A percentile compares a stretch with the other conserved stretches of the same genome.
Conservation (phyloP, 768 basidiomycete species). For the Tephrocybe sp. region DNA sequence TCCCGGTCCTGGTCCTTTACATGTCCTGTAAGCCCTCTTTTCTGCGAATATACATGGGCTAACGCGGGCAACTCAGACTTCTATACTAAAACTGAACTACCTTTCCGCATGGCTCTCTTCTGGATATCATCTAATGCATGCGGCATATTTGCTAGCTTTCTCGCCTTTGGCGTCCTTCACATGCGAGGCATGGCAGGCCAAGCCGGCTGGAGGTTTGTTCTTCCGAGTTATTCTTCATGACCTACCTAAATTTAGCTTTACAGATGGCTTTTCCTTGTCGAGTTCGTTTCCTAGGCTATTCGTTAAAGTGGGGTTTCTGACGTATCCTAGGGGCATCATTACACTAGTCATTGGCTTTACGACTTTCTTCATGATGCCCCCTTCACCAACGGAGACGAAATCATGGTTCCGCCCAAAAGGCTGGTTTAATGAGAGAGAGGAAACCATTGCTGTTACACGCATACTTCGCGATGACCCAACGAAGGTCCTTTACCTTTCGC, state of each 20-base stretch:
- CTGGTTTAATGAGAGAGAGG: slow-evolving; percentile 66
- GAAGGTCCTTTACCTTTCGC: slow-evolving; percentile 35
- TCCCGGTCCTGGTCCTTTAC: slow-evolving; percentile 60
- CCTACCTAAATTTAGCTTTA: background rate
- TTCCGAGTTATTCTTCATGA: background rate
- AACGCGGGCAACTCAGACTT: slow-evolving; percentile 36
- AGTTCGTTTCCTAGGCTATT: slow-evolving; percentile 23
- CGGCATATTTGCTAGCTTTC: slow-evolving; percentile 47
- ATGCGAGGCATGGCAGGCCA: slow-evolving; percentile 53
- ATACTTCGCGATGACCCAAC: slow-evolving; percentile 62
- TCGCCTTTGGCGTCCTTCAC: slow-evolving; percentile 58
- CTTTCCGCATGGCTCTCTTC: slow-evolving; percentile 52
- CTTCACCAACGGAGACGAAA: slow-evolving; percentile 58
- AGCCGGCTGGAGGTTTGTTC: slow-evolving; percentile 43
- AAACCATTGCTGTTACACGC: slow-evolving; percentile 56
- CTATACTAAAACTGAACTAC: slow-evolving; percentile 59
- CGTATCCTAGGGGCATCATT: slow-evolving; percentile 32
- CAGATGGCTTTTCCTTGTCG: slow-evolving; percentile 57
- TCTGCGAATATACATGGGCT: background rate
- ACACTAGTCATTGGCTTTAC: slow-evolving; percentile 50
- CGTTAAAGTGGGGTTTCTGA: background rate
- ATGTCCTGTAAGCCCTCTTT: slow-evolving; percentile 44
- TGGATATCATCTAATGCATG: slow-evolving; percentile 50
- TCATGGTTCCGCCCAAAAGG: slow-evolving; percentile 56
- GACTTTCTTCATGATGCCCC: slow-evolving; percentile 59